A percentile compares a stretch with the other conserved stretches of the same genome.
These are phyloP conservation scores for Verticillium nubilum DNA, from an alignment of 2,329 filamentous ascomycete genomes.

Conservation along the genomic window DNA sequence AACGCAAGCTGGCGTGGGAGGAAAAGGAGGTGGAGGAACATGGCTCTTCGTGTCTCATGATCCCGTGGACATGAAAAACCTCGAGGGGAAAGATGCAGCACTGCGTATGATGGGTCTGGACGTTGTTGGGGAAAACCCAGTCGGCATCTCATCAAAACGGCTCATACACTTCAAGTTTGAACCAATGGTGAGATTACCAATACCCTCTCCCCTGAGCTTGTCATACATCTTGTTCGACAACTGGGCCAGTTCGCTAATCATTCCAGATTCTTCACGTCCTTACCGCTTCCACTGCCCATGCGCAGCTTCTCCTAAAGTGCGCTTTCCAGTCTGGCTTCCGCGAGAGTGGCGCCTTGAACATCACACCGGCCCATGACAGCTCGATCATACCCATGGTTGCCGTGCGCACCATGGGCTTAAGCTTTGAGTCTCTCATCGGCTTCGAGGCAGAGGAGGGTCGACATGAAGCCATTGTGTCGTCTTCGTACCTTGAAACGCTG, in stretches of 20 bases:
- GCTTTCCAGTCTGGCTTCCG: constrained; percentile 81
- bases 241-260: neutral
- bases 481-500: constrained; percentile 62
- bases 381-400: constrained; percentile 66
- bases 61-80: constrained; percentile 40
- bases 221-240: neutral
- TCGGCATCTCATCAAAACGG: constrained; percentile 25
- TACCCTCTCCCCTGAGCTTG: constrained; percentile 1
- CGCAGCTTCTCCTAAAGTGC: constrained; percentile 69
- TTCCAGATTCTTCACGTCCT: constrained; percentile 81
- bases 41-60: constrained; percentile 91
- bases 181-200: constrained; percentile 66
- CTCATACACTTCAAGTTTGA: constrained; percentile 87
- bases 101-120: constrained; percentile 34
- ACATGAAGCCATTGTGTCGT: constrained; percentile 49
- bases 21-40: constrained; percentile 76
- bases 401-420: constrained; percentile 76
- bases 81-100: constrained; percentile 15
- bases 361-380: constrained; percentile 20
- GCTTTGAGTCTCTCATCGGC: constrained; percentile 77
- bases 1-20: constrained; percentile 59
- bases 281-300: constrained; percentile 67
- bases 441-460: constrained; percentile 31
- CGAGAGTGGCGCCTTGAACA: constrained; percentile 77
- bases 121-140: constrained; percentile 20